phyloP scores from a whole-genome alignment of 208 protist species.

The Leishmania tropica region DNA sequence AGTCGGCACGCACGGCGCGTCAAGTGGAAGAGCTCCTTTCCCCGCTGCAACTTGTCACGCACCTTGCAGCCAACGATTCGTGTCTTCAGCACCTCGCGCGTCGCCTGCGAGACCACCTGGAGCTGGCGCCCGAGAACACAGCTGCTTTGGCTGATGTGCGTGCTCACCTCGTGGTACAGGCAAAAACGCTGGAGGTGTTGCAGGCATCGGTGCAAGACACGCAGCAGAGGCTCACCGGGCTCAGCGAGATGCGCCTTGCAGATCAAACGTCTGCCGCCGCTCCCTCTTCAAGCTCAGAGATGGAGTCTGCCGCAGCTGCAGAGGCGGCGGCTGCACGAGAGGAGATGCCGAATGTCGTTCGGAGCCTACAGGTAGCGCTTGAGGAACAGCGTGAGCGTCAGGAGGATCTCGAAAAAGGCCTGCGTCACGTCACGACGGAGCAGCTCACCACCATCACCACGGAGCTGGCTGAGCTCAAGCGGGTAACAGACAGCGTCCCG shows the following conservation, averaged over 20 bases:
- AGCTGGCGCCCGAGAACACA: not conserved
- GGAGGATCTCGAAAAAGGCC: not conserved
- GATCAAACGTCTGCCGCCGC: not conserved
- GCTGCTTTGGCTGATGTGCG: constrained; percentile 8
- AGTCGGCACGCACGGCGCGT: not conserved
- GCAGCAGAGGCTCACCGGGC: constrained; percentile 1
- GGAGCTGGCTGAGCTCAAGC: constrained; percentile 8
- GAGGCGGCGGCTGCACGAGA: not conserved
- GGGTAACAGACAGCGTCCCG: constrained; percentile 1
- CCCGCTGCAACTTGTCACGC: constrained; percentile 4
- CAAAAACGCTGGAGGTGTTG: constrained; percentile 1
- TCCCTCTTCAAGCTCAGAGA: not conserved
- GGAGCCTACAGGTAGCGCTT: not conserved
- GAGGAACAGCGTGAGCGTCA: constrained; percentile 7
- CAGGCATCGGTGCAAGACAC: not conserved
- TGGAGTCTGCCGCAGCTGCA: not conserved
- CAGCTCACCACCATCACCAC: constrained; percentile 4
- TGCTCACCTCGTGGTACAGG: constrained; percentile 5
- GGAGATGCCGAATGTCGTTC: not conserved
- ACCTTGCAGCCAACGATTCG: not conserved
- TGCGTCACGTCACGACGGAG: constrained; percentile 6
- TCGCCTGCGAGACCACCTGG: constrained; percentile 16
- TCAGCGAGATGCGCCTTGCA: not conserved
- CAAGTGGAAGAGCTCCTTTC: not conserved
- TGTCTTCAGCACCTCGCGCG: constrained; percentile 14